These are phyloP conservation scores for Phoma sp. DNA, from an alignment of 2,329 filamentous ascomycete species.

Conservation along the genomic window DNA sequence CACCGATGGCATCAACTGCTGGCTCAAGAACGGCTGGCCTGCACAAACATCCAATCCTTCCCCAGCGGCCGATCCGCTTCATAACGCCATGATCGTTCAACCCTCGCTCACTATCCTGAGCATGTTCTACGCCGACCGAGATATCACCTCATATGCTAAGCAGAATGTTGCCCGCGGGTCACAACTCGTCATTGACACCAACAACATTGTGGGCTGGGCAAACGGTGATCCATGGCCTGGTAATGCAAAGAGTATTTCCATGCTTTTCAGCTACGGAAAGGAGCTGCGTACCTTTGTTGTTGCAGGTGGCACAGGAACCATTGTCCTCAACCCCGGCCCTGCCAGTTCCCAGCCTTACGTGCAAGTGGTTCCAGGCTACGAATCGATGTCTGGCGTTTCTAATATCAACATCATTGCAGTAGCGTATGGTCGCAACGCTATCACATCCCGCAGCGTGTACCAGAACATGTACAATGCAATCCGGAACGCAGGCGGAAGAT, in stretches of 20 bases:
- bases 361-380: conserved; percentile 10
- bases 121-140: conserved; percentile 14
- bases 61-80: conserved; percentile 2
- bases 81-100: conserved; percentile 7
- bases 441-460: conserved; percentile 10
- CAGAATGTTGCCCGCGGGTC: conserved; percentile 4
- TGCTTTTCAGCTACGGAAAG: conserved; percentile 12
- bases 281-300: conserved; percentile 12
- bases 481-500: conserved; percentile 5
- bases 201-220: conserved; percentile 15
- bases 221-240: conserved; percentile 15
- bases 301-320: not conserved
- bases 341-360: conserved; percentile 5
- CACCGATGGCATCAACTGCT: conserved; percentile 4
- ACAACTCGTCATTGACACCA: conserved; percentile 12
- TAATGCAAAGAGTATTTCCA: conserved; percentile 8
- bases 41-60: not conserved
- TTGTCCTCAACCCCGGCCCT: conserved; percentile 6
- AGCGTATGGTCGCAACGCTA: conserved; percentile 1
- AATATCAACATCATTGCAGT: conserved; percentile 16
- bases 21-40: conserved; percentile 9
- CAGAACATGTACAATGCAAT: conserved; percentile 17
- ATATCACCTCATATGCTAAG: conserved; percentile 11
- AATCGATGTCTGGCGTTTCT: conserved; percentile 9
- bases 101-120: conserved; percentile 4